Evolutionary conservation across 1,139 yeast species (phyloP), one percentile per base, ranked within the genome.

Genomic region (Pichiaceae sp.): DNA sequence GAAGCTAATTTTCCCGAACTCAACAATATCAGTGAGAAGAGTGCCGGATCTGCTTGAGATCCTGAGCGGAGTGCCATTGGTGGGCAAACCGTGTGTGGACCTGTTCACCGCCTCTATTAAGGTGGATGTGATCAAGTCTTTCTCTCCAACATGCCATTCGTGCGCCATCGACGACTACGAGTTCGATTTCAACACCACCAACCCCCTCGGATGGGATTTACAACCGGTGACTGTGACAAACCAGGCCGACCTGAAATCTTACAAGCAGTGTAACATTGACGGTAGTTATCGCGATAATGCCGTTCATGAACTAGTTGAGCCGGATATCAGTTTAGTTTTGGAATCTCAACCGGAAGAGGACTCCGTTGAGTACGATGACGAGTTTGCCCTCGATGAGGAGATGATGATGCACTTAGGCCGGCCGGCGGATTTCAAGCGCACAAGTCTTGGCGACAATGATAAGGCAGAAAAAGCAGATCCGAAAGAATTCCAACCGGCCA

Each of bases 151-250:
- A 4, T 35, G 40, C 29, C 44, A 36, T 34, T 36, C 49, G 12
- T 56, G 60, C 46, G 60, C 59, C 9, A 57, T 56, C 19, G 53
- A 50, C 32, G 57, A 54, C 23, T 53, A 42, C 30, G 57, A 55
- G 31, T 52, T 50, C 29, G 52, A 52, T 34, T 54, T 49, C 33
- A 39, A 45, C 2, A 39, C 43, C 23, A 35, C 49, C 8, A 53
- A 50, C 30, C 57, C 58, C 1, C 40, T 52, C 26, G 47, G 48
- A 37, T 56, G 60, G 60, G 54, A 55, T 35, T 34, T 54, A 12
- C 39, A 44, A 20, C 43, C 45, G 9, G 32, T 50, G 17, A 44
- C 21, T 2, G 14, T 32, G 21, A 7, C 24, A 21, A 23, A 32
- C 14, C 6, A 15, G 7, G n/a, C 31, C 7, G 14, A 7, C 14